Conservation (phyloP, 2,329 filamentous ascomycete species). For the Sporothrix pallida region DNA sequence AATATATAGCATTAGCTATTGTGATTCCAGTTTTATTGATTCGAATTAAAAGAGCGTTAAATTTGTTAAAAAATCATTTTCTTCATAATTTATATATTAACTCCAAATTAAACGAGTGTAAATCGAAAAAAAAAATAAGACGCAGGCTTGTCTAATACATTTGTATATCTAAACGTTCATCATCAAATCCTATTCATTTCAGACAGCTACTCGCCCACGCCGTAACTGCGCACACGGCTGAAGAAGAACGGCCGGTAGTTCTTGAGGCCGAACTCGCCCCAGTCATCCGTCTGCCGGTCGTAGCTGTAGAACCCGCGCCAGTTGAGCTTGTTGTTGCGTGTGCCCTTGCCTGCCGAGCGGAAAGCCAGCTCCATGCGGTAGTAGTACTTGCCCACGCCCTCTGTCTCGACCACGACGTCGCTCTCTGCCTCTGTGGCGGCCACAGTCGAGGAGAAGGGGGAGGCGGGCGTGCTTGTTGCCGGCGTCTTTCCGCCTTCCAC, state of each 20-base stretch:
- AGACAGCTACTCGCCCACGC: slow-evolving; percentile 33
- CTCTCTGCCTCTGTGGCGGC: slow-evolving; percentile 59
- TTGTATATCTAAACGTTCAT: not conserved
- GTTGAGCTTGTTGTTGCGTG: slow-evolving; percentile 81
- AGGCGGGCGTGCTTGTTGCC: not conserved
- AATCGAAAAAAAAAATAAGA: not conserved
- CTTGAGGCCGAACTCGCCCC: slow-evolving; percentile 75
- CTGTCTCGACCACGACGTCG: slow-evolving; percentile 82
- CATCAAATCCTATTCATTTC: not conserved
- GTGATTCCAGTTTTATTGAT: not conserved
- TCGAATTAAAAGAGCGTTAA: not conserved
- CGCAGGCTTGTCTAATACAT: not conserved
- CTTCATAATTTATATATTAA: not conserved
- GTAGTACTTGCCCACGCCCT: slow-evolving; percentile 82
- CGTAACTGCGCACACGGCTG: slow-evolving; percentile 68
- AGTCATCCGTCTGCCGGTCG: slow-evolving; percentile 87
- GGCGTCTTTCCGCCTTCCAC: not conserved
- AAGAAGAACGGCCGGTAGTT: slow-evolving; percentile 71
- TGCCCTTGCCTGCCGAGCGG: slow-evolving; percentile 64
- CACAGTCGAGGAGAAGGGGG: slow-evolving; percentile 34
- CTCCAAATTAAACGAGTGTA: not conserved
- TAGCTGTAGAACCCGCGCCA: slow-evolving; percentile 95
- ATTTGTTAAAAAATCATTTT: too few relatives aligned
- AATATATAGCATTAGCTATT: not conserved
- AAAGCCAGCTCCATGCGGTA: slow-evolving; percentile 82